Conservation (phyloP, 1,284 basidiomycete genomes). For the Mycena citricolor region DNA sequence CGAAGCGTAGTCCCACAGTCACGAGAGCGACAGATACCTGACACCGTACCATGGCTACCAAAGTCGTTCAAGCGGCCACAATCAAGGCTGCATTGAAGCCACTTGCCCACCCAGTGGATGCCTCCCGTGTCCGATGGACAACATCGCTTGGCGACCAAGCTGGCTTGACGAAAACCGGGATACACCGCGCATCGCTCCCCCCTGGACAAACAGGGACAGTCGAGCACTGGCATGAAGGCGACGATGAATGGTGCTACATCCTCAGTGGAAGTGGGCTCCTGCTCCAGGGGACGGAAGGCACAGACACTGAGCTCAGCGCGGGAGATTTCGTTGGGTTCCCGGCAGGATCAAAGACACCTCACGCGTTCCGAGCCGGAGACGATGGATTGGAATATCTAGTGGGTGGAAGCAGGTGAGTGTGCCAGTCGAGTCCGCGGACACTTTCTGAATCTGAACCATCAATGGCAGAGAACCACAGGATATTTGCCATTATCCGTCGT, state of each 20-base stretch:
- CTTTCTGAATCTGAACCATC: neutral
- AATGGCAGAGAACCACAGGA: slow-evolving; percentile 16
- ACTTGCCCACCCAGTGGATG: slow-evolving; percentile 13
- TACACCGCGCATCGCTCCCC: slow-evolving; percentile 16
- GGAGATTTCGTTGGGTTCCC: slow-evolving; percentile 21
- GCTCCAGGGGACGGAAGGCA: slow-evolving; percentile 11
- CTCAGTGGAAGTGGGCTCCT: slow-evolving; percentile 13
- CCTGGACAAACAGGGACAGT: slow-evolving; percentile 15
- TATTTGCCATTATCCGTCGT: slow-evolving; percentile 17
- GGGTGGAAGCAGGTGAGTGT: slow-evolving; percentile 15
- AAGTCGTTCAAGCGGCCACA: slow-evolving; percentile 16
- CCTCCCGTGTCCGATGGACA: slow-evolving; percentile 8
- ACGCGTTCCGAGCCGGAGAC: slow-evolving; percentile 15
- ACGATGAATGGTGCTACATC: slow-evolving; percentile 22
- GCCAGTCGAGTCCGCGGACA: neutral
- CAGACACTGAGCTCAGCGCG: slow-evolving; percentile 8
- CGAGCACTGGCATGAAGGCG: slow-evolving; percentile 19
- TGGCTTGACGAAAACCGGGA: slow-evolving; percentile 12
- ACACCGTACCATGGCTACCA: slow-evolving; percentile 14
- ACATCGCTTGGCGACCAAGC: slow-evolving; percentile 19
- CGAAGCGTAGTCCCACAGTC: too few species aligned
- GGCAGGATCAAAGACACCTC: slow-evolving; percentile 7
- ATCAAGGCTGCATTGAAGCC: slow-evolving; percentile 18
- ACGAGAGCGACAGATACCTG: too few species aligned
- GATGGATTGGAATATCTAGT: slow-evolving; percentile 17